Evolutionary conservation across 495 filamentous ascomycete genomes (phyloP), one percentile per base, ranked within the genome.

Genomic region (Wilcoxina mikolae): DNA sequence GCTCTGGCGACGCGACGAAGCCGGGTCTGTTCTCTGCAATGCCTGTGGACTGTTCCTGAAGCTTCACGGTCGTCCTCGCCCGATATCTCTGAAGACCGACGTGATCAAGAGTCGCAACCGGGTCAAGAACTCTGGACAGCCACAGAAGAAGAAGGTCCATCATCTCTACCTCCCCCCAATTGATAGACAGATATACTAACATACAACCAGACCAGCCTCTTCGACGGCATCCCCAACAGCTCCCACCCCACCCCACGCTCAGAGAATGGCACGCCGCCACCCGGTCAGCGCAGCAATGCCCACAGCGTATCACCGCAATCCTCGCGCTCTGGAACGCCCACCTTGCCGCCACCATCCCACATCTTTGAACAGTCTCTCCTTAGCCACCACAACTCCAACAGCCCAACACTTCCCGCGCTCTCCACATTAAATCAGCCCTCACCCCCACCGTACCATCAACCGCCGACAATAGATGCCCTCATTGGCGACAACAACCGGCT

Each of bases 71-170:
- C 80, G 87, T 20, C 80, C 93, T 58, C 82, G 91, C 50, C 93
- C 93, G 64, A 94, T 94, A 69, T 89, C 83, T 59, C 77, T 99
- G 60, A 99, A 99, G 73, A 99, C 93, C 42, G 93, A 99, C 73
- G 88, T 96, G 56, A 99, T 99, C 72, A 99, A 99, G 72, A 95
- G 89, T 72, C 88, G 91, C 61, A 99, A 99, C 68, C 81, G 91
- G 52, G 89, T 96, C 47, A 96, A 96, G 74, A 91, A 87, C 43
- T 79, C 83, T 56, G 86, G 84, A 4, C 82, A 87, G 60, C 81
- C 80, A 9, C 78, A 81, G 50, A 91, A 90, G 72, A 90, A 88
- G 69, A 96, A 95, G 79, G 89, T 90, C 63, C 68, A 74, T 28
- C 39, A 48, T 7, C 29, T 42, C 28, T 23, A 18, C 49, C 3